Evolutionary conservation across 2,329 filamentous ascomycete genomes (phyloP), one percentile per base, ranked within the genome.

Genomic region (Aspergillus pseudonomiae): DNA sequence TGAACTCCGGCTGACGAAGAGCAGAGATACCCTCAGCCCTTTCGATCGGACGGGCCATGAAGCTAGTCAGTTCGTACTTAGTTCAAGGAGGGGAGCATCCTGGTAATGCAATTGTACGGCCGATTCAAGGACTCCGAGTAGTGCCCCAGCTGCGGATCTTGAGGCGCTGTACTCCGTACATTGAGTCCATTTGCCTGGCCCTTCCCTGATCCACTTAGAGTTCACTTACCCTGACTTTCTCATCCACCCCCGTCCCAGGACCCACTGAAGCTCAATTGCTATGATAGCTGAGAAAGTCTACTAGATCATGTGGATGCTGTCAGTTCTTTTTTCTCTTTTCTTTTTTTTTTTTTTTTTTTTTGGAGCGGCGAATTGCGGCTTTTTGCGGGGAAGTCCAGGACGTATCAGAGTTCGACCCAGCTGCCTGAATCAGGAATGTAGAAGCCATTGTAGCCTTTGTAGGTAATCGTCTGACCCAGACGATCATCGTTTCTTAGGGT

Each of bases 271-370:
- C 63, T 70, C 59, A 41, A 68, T 67, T 62, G 60, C 62, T 67
- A 62, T 61, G 63, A 65, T 63, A 65, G 63, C 65, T 69, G 65
- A 63, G 59, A 66, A 69, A 63, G 59, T 61, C 61, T 63, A 64
- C 66, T 65, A 53, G 67, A 70, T 71, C 71, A 72, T 69, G 69
- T 71, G 70, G 66, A 68, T 71, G 59, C 64, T 71, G 69, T 70
- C 65, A 69, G 64, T 64, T 67, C 60, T 62, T 63, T 59, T 67
- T 70, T 26, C 28, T 53, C 61, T 66, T 21, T 52, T 19, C 21
- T 55, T 65, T 67, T 66, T 68, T 65, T 67, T 66, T 68, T 67
- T 55, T 65, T 67, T 66, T 68, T 65, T 67, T 66, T 68, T 67
- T 43, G 65, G 65, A 67, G 68, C 65, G 66, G 68, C 69, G 67